A percentile compares a stretch with the other conserved stretches of the same genome.
phyloP scores from a whole-genome alignment of 306 rosid species.

The Quercus alba region DNA sequence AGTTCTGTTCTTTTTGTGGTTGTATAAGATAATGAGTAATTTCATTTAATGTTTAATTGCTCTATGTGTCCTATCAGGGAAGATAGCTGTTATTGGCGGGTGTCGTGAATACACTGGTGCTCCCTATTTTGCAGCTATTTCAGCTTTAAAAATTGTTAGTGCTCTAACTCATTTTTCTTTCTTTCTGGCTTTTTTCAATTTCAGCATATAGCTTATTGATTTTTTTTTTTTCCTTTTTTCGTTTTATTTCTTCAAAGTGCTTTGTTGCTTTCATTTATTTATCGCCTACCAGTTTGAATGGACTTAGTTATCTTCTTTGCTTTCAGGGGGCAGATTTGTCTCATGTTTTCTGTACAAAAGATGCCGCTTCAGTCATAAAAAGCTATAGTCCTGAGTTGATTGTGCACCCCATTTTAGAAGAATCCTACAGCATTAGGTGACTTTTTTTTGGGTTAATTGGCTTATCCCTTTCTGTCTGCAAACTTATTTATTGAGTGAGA shows the following conservation, averaged over 20 bases:
- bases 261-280: constrained; percentile 2
- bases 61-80: constrained; percentile 56
- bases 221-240: neutral
- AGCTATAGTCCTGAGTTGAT: constrained; percentile 92
- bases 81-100: constrained; percentile 87
- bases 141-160: constrained; percentile 84
- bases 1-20: neutral
- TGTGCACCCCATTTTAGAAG: constrained; percentile 84
- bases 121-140: constrained; percentile 93
- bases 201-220: neutral
- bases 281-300: constrained; percentile 2
- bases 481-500: constrained; percentile 4
- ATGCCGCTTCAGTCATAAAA: constrained; percentile 84
- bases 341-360: constrained; percentile 91
- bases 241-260: neutral
- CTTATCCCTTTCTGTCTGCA: constrained; percentile 1
- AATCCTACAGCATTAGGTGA: constrained; percentile 74
- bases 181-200: neutral
- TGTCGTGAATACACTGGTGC: constrained; percentile 99
- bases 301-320: constrained; percentile 2
- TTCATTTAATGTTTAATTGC: constrained; percentile 6
- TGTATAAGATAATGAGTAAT: constrained; percentile 1
- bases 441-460: neutral
- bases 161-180: neutral
- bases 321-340: constrained; percentile 92